These are phyloP conservation scores for Talaromyces pinophilus DNA, from an alignment of 2,329 filamentous ascomycete genomes.

Conservation along the genomic window DNA sequence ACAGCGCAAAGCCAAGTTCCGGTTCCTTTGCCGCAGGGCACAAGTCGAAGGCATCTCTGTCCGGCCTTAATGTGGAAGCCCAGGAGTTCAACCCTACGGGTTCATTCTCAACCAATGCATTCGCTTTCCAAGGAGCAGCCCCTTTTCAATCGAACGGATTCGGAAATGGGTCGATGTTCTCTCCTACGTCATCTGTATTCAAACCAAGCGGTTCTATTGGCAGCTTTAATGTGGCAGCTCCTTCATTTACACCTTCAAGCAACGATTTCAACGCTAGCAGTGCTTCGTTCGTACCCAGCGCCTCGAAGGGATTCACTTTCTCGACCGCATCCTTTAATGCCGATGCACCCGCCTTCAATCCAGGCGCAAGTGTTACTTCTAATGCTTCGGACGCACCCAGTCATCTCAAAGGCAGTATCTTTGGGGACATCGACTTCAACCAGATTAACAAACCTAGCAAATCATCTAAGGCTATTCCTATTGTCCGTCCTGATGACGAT, in stretches of 20 bases:
- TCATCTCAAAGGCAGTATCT: conserved; percentile 54
- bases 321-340: conserved; percentile 71
- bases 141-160: conserved; percentile 45
- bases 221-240: conserved; percentile 62
- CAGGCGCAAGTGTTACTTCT: conserved; percentile 44
- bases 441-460: conserved; percentile 67
- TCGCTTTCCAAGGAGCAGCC: conserved; percentile 44
- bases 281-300: conserved; percentile 26
- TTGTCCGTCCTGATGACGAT: conserved; percentile 65
- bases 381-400: conserved; percentile 28
- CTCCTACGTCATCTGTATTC: conserved; percentile 31
- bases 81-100: conserved; percentile 74
- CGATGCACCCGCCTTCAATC: conserved; percentile 75
- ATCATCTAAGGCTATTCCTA: conserved; percentile 80
- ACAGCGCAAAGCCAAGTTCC: conserved; percentile 36
- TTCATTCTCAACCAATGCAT: conserved; percentile 51
- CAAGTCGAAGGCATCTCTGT: conserved; percentile 65
- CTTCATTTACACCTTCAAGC: conserved; percentile 65
- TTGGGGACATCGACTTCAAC: conserved; percentile 65
- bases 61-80: conserved; percentile 84
- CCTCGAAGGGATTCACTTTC: conserved; percentile 60
- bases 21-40: conserved; percentile 52
- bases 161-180: conserved; percentile 33
- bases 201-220: conserved; percentile 31
- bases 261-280: conserved; percentile 21